These are phyloP conservation scores for Thielaviopsis musarum DNA, from an alignment of 2,329 filamentous ascomycete species.

Conservation along the genomic window DNA sequence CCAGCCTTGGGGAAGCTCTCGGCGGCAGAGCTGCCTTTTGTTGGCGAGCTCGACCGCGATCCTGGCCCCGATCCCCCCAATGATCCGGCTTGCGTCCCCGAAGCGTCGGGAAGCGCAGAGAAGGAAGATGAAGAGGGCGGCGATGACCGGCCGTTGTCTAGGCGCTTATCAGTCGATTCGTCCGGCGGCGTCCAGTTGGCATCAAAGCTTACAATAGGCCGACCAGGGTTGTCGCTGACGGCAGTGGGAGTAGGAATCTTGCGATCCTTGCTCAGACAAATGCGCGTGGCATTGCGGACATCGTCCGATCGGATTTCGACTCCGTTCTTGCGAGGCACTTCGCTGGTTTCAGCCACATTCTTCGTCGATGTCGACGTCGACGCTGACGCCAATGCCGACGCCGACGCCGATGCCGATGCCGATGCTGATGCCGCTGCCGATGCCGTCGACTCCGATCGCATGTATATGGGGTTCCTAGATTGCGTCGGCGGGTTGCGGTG, in stretches of 20 bases:
- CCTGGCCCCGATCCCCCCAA: neutral
- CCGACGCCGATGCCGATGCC: neutral
- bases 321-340: constrained; percentile 42
- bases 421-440: neutral
- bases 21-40: neutral
- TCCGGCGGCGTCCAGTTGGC: constrained; percentile 62
- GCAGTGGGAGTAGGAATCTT: constrained; percentile 78
- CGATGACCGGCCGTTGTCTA: constrained; percentile 15
- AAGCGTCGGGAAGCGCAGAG: neutral
- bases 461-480: constrained; percentile 63
- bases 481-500: constrained; percentile 71
- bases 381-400: no score
- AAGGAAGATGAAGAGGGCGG: constrained; percentile 10
- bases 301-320: constrained; percentile 75
- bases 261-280: constrained; percentile 61
- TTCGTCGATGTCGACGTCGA: neutral
- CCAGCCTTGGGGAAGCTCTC: neutral
- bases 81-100: neutral
- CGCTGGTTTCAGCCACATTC: neutral
- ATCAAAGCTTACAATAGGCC: constrained; percentile 96
- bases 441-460: constrained; percentile 2
- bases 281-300: constrained; percentile 78
- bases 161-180: constrained; percentile 49
- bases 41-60: neutral
- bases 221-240: constrained; percentile 76